Percentiles rank a stretch among this genome's conserved stretches.
phyloP scores from a whole-genome alignment of 306 rosid species.

The Cucumis sativus region Cucumber_9930_V3 NC_026655.2:22422001-22422500 shows the following conservation, averaged over 20 bases:
- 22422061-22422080: neutral
- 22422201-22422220: constrained; percentile 61
- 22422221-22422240: constrained; percentile 76
- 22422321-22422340: constrained; percentile 77
- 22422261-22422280: constrained; percentile 71
- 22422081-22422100: neutral
- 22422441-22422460: constrained; percentile 86
- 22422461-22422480: constrained; percentile 81
- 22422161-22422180: neutral
- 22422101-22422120: neutral
- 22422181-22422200: neutral
- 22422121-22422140: neutral
- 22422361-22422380: constrained; percentile 68
- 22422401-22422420: constrained; percentile 82
- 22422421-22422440: constrained; percentile 84
- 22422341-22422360: constrained; percentile 79
- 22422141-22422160: neutral
- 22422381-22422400: constrained; percentile 83
- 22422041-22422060: neutral
- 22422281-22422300: constrained; percentile 71
- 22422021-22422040: neutral
- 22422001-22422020: neutral
- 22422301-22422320: constrained; percentile 85
- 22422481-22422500: neutral
- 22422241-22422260: constrained; percentile 77